These are phyloP conservation scores for Exserohilum rostratum DNA, from an alignment of 2,329 filamentous ascomycete species.

Conservation along the genomic window DNA sequence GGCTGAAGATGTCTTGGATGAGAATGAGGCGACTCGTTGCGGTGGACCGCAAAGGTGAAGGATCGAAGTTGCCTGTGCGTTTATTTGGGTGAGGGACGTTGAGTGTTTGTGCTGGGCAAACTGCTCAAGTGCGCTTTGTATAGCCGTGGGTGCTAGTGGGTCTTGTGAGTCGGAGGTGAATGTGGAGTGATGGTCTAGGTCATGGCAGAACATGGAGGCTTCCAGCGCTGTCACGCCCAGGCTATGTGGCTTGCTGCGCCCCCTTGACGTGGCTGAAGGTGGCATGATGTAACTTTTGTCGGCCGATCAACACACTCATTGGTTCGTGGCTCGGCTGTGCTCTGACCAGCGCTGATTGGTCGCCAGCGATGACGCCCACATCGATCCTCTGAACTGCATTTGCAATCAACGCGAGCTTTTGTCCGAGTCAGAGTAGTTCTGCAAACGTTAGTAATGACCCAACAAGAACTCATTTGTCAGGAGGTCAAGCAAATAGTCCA, in stretches of 20 bases:
- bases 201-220: constrained; percentile 16
- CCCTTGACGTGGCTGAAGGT: constrained; percentile 15
- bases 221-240: constrained; percentile 24
- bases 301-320: constrained; percentile 17
- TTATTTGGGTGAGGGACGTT: constrained; percentile 11
- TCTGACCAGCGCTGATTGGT: constrained; percentile 12
- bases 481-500: no score
- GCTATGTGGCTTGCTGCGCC: constrained; percentile 26
- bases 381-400: neutral
- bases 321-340: constrained; percentile 16
- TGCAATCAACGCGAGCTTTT: neutral
- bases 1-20: constrained; percentile 31
- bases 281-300: constrained; percentile 4
- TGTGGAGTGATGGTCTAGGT: constrained; percentile 35
- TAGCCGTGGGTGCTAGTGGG: constrained; percentile 29
- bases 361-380: neutral
- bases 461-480: no score
- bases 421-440: no score
- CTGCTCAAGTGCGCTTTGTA: constrained; percentile 39
- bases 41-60: constrained; percentile 15
- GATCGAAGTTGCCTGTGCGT: constrained; percentile 5
- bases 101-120: constrained; percentile 28
- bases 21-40: constrained; percentile 21
- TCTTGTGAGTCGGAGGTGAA: constrained; percentile 34
- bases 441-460: no score